Conservation (phyloP, 345 rosid genomes). For the Rhodamnia rubescens region DNA sequence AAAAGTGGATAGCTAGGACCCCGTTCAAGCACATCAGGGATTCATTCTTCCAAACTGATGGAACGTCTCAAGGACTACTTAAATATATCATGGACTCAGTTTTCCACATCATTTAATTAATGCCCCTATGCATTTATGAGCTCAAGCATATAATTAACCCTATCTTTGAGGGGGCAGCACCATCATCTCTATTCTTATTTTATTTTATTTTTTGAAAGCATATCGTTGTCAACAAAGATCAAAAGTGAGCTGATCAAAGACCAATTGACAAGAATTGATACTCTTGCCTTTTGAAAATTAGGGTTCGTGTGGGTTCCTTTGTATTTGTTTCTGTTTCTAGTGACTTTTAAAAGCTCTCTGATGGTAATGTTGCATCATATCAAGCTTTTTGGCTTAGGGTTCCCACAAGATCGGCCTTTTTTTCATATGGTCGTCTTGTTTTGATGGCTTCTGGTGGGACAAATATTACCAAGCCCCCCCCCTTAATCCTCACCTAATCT, state of each 20-base stretch:
- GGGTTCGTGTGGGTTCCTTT: background rate
- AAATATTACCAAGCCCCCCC: background rate
- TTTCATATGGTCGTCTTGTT: background rate
- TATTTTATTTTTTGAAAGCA: background rate
- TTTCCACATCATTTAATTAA: background rate
- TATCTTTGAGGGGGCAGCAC: background rate
- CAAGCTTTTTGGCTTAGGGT: background rate
- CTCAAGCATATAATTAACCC: background rate
- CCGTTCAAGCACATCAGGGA: background rate
- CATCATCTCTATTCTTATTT: background rate
- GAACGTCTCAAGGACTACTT: background rate
- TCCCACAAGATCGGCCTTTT: background rate
- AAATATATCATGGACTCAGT: background rate
- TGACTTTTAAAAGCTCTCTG: background rate
- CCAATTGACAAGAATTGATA: conserved; percentile 7
- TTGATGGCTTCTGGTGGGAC: background rate
- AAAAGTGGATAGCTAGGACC: background rate
- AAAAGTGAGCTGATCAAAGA: background rate
- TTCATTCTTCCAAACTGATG: background rate
- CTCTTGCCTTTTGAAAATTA: conserved; percentile 1
- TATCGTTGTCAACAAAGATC: background rate
- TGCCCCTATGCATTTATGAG: background rate
- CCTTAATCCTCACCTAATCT: background rate
- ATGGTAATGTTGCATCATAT: background rate
- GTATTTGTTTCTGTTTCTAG: background rate